Percentiles rank a stretch among this genome's conserved stretches.
phyloP scores from a whole-genome alignment of 2,329 filamentous ascomycete genomes.

The Geosmithia putterillii region DNA sequence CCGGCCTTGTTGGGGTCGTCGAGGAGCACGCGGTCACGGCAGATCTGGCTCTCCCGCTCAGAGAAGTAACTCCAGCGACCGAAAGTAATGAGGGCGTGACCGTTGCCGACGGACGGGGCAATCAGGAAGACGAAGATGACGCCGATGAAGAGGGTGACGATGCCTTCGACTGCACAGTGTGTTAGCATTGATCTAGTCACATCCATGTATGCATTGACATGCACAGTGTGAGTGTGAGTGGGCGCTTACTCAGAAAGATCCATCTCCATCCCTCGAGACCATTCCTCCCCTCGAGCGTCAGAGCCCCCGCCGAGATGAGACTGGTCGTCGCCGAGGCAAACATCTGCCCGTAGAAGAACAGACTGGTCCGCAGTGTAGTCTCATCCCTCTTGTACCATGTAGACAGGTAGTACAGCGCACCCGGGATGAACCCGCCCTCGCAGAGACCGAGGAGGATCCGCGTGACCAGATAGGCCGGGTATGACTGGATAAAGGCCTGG shows the following conservation, averaged over 20 bases:
- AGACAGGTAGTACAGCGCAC: slow-evolving; percentile 29
- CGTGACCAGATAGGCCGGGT: slow-evolving; percentile 32
- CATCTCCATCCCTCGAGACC: slow-evolving; percentile 3
- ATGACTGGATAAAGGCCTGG: slow-evolving; percentile 35
- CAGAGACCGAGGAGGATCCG: slow-evolving; percentile 38
- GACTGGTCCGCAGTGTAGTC: slow-evolving; percentile 29
- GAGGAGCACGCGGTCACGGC: not conserved
- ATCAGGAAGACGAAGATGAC: slow-evolving; percentile 4
- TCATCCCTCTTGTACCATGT: slow-evolving; percentile 35
- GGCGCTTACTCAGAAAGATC: slow-evolving; percentile 2
- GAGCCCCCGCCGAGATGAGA: slow-evolving; percentile 5
- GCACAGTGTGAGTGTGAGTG: too few relatives aligned
- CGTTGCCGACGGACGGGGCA: slow-evolving; percentile 1
- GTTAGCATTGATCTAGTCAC: slow-evolving; percentile 1
- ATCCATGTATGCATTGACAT: too few relatives aligned
- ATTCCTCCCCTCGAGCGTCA: slow-evolving; percentile 2
- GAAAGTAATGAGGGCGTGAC: not conserved
- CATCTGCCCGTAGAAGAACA: slow-evolving; percentile 22
- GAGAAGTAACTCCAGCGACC: slow-evolving; percentile 4
- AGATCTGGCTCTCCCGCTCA: slow-evolving; percentile 4
- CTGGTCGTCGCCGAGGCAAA: slow-evolving; percentile 3
- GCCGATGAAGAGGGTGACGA: slow-evolving; percentile 4
- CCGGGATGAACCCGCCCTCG: slow-evolving; percentile 40
- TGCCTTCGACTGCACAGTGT: slow-evolving; percentile 6
- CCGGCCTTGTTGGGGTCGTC: not conserved